phyloP scores from a whole-genome alignment of 805 yeast species.

The Candida methanosorbosa region DNA sequence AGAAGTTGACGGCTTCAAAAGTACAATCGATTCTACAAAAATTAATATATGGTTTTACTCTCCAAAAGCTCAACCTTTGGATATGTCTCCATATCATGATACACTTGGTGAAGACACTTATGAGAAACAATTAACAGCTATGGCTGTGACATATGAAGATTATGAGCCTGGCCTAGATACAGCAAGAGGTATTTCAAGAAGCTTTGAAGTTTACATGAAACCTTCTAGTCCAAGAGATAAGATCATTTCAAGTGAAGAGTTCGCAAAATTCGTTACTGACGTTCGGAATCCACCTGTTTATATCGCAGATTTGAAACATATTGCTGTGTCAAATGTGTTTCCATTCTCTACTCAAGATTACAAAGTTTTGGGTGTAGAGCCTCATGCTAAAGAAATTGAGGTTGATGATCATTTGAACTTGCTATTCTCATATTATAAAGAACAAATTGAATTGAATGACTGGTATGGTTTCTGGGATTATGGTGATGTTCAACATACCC shows the following conservation, averaged over 20 bases:
- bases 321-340: not conserved
- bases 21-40: not conserved
- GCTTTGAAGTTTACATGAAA: conserved; percentile 2
- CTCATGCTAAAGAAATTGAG: conserved; percentile 1
- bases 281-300: conserved; percentile 2
- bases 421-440: not conserved
- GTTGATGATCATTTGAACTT: conserved; percentile 1
- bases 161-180: conserved; percentile 4
- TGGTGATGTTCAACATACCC: conserved; percentile 4
- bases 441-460: conserved; percentile 1
- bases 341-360: conserved; percentile 3
- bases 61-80: conserved; percentile 3
- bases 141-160: conserved; percentile 4
- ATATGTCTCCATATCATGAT: conserved; percentile 1
- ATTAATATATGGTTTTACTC: conserved; percentile 2
- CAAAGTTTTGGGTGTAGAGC: not conserved
- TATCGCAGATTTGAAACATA: conserved; percentile 1
- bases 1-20: not conserved
- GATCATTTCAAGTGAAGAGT: not conserved
- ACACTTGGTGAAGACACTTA: conserved; percentile 2
- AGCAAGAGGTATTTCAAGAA: conserved; percentile 2
- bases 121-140: conserved; percentile 1
- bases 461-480: conserved; percentile 5
- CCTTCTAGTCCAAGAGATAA: not conserved
- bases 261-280: not conserved